Evolutionary conservation across 805 yeast species (phyloP).

Genomic region (Myxozyma monticola): DNA sequence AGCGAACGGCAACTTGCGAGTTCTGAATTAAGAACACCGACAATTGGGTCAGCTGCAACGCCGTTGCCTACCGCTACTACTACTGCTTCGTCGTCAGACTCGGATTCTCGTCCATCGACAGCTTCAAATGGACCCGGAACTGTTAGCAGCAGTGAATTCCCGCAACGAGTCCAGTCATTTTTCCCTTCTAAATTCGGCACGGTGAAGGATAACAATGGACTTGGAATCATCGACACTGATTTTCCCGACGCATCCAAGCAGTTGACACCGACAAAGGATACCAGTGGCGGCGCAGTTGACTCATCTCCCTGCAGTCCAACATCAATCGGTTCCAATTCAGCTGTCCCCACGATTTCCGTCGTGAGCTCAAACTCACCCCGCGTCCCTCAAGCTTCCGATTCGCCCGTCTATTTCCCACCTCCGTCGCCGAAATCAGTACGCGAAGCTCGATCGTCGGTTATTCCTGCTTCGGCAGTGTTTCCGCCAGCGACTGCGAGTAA

Average conservation of each 20-base stretch:
- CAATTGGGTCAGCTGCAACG: constrained; percentile 10
- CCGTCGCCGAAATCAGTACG: constrained; percentile 12
- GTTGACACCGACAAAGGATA: too few relatives aligned
- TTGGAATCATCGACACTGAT: too few relatives aligned
- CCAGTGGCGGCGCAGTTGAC: too few relatives aligned
- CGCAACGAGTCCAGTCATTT: constrained; percentile 23
- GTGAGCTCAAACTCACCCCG: too few relatives aligned
- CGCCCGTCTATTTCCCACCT: constrained; percentile 21
- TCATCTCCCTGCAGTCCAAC: too few relatives aligned
- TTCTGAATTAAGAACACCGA: constrained; percentile 9
- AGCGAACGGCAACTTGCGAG: not conserved
- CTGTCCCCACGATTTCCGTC: too few relatives aligned
- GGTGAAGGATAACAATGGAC: too few relatives aligned
- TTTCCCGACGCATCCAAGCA: too few relatives aligned
- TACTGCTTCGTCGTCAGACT: not conserved
- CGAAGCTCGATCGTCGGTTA: constrained; percentile 5
- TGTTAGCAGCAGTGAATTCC: too few relatives aligned
- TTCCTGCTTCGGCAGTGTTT: constrained; percentile 13
- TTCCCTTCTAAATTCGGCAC: constrained; percentile 7
- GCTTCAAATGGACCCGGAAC: not conserved
- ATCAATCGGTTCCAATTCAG: too few relatives aligned
- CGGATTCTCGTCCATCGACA: not conserved
- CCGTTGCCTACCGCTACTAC: too few relatives aligned
- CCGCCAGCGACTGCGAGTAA: constrained; percentile 9
- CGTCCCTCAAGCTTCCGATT: too few relatives aligned